Base-by-base conservation (phyloP, 2,329 filamentous ascomycete genomes). In the Acrocalymma vagum region DNA sequence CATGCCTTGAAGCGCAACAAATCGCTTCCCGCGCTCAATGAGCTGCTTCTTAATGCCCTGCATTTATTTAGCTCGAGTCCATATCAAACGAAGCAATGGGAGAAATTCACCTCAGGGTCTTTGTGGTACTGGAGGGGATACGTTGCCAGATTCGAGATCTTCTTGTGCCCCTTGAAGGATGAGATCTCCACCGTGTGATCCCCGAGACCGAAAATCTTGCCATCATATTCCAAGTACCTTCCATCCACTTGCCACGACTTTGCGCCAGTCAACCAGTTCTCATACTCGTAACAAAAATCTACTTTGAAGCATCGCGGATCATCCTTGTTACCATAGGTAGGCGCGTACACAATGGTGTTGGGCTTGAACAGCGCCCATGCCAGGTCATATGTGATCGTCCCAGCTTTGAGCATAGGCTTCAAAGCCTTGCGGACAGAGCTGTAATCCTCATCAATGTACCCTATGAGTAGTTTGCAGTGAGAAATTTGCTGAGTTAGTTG, bases 291-390 rank as follows among this genome's bases (percentile, higher is more conserved):
- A 0, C 87, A 85, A 50, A 85, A 81, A 44, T 93, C 88, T 1
- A 93, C 84, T 65, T 88, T 91, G 78, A 95, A 93, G 8, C 87
- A 87, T 11, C 89, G 82, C 2, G 90, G 88, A 56, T 94, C 85
- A 25, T 93, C 88, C 10, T 78, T 73, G 23, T 83, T 84, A 3
- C 87, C 87, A 49, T 95, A 95, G 0, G 88, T 93, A 0, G 83
- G 82, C 0, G 86, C 76, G 63, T 87, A 93, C 1, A 84, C 86
- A 14, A 95, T 81, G 0, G 88, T 90, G 57, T 90, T 88, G 0
- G 91, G 91, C 61, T 94, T 95, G 80, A 88, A 95, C 3, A 96
- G 72, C 0, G 90, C 90, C 91, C 91, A 95, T 1, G 95, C 75
- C 3, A 95, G 78, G 42, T 96, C 90, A 55, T 92, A 96, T 0